Evolutionary conservation across 106 monocot species (phyloP), one percentile per base, ranked within the genome.

Genomic region (Acanthochlamys bracteata): DNA sequence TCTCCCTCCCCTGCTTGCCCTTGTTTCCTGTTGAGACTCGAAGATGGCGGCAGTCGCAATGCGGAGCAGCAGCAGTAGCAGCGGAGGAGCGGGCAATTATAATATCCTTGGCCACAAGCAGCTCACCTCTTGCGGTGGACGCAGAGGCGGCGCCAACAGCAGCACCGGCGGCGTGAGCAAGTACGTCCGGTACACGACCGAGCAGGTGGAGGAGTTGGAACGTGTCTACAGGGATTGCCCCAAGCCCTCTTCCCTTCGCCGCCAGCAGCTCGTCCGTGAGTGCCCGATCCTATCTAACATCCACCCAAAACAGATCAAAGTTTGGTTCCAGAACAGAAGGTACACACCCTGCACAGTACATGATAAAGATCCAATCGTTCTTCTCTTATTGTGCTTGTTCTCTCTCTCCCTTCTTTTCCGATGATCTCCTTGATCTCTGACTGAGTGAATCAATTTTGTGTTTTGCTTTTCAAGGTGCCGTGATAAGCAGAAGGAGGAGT

Each of bases 281-380:
- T 93, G 82, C 66, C 89, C 93, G 20, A 80, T 93, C 39, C 83
- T 93, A 22, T 60, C 76, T 20, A 93, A 93, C 60, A 93, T 93
- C 66, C 89, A 89, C 72, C 83, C 93, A 24, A 93, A 93, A 62
- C 93, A 93, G 85, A 93, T 93, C 69, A 93, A 93, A 61, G 93
- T 93, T 60, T 93, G 93, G 93, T 93, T 89, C 45, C 93, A 93
- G 78, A 93, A 89, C 55, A 74, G 93, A 49, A 93, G 93, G 93
- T 93, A 39, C 74, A 90, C 55, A 70, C 90, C 15, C 4, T 21
- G 20, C 9, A 49, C 94, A 94, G 70, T 49, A 45, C 43, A 45
- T 45, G 7, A 7, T 45, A 13, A 1, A 33, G 6, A 3, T 1
- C 33, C 10, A 2, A 49, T 90, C 89, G 82, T 81, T 94, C 26